Percentiles rank a stretch among this genome's conserved stretches.
phyloP scores from a whole-genome alignment of 257 asterid species.

The Plantago major region DNA sequence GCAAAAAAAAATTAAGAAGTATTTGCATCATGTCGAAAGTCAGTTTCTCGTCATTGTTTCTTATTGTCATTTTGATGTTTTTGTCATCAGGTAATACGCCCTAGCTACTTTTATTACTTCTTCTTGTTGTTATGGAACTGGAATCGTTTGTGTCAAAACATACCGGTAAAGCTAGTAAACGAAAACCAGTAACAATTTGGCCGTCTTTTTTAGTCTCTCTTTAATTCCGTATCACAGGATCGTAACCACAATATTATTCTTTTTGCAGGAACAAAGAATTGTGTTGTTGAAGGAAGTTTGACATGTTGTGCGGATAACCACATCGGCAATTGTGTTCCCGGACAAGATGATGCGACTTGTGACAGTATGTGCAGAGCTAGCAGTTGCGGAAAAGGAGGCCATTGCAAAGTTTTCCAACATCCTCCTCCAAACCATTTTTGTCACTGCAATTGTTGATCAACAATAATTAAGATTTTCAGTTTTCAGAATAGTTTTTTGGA shows the following conservation, averaged over 20 bases:
- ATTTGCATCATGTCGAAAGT: not conserved
- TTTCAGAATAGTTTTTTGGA: not conserved
- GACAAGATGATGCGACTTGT: not conserved
- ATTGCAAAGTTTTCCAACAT: not conserved
- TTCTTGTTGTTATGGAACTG: too few relatives aligned
- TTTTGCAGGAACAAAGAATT: too few relatives aligned
- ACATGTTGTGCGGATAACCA: not conserved
- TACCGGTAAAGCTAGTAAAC: too few relatives aligned
- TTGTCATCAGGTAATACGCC: conserved; percentile 1
- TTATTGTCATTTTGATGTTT: not conserved
- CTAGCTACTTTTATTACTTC: not conserved
- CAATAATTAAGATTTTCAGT: not conserved
- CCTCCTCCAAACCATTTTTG: not conserved
- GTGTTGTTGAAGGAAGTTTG: not conserved
- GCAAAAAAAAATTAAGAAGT: not conserved
- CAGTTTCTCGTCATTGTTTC: not conserved
- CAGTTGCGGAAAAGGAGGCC: not conserved
- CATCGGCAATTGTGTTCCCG: not conserved
- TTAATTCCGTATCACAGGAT: not conserved
- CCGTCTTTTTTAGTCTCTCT: not conserved
- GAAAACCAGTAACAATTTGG: too few relatives aligned
- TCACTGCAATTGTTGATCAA: not conserved
- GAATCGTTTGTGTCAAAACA: too few relatives aligned
- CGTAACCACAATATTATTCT: too few relatives aligned
- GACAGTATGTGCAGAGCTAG: not conserved